A percentile compares a stretch with the other conserved stretches of the same genome.
Conservation (phyloP, 2,329 filamentous ascomycete species). For the Beauveria scarabaeidicola region DNA sequence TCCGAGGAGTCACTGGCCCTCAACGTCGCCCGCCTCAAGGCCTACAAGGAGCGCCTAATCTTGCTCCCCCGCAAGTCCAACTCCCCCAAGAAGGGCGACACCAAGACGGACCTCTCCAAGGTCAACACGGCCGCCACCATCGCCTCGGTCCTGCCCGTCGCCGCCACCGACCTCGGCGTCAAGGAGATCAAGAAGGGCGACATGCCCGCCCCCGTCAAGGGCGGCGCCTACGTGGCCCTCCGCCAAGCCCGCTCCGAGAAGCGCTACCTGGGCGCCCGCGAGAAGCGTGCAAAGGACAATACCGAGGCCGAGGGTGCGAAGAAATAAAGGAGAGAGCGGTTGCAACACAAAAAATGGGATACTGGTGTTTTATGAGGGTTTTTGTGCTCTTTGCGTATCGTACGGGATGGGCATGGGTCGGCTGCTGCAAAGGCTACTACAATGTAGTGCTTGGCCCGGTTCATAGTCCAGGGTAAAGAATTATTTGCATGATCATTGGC, state of each 20-base stretch:
- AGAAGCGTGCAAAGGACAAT: constrained; percentile 89
- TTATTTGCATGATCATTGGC: constrained; percentile 34
- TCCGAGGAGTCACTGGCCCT: constrained; percentile 87
- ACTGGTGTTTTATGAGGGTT: constrained; percentile 14
- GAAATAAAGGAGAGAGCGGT: constrained; percentile 55
- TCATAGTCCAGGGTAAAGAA: constrained; percentile 32
- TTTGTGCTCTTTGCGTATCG: constrained; percentile 14
- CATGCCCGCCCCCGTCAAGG: constrained; percentile 64
- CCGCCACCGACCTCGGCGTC: constrained; percentile 55
- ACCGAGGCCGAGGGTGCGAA: constrained; percentile 75
- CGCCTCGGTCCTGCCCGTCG: constrained; percentile 60
- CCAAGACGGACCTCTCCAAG: constrained; percentile 69
- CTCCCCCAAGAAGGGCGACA: constrained; percentile 89
- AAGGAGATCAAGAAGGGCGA: constrained; percentile 75
- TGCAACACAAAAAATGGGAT: constrained; percentile 10
- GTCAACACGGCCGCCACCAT: constrained; percentile 46
- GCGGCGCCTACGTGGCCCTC: constrained; percentile 80
- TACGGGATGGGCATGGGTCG: constrained; percentile 27
- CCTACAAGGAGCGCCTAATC: constrained; percentile 92
- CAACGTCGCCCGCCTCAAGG: constrained; percentile 97
- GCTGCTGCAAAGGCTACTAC: constrained; percentile 27
- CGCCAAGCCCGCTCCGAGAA: constrained; percentile 77
- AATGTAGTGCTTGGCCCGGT: constrained; percentile 25
- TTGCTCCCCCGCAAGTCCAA: constrained; percentile 94
- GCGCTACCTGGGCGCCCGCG: constrained; percentile 71